Percentiles rank a stretch among this genome's conserved stretches.
phyloP scores from a whole-genome alignment of 129 eudicot species.

The Flaveria robusta region DNA sequence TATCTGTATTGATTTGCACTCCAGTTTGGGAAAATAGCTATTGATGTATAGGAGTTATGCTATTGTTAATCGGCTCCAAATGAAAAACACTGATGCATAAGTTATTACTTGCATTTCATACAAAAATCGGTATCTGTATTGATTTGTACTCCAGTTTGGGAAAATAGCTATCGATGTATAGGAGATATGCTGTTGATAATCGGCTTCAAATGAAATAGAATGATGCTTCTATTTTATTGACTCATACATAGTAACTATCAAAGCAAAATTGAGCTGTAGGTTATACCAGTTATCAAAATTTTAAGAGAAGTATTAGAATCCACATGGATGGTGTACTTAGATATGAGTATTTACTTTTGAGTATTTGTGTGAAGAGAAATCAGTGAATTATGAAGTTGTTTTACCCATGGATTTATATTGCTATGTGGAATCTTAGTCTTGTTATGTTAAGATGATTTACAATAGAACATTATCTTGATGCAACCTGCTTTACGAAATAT shows the following conservation, averaged over 20 bases:
- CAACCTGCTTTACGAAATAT: constrained; percentile 18
- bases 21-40: background rate
- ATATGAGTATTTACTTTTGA: background rate
- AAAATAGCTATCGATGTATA: background rate
- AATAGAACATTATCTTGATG: constrained; percentile 4
- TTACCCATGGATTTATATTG: background rate
- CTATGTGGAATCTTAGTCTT: constrained; percentile 9
- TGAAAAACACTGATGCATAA: constrained; percentile 8
- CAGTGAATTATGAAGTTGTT: constrained; percentile 5
- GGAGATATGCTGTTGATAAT: background rate
- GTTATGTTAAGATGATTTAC: background rate
- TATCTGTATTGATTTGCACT: background rate
- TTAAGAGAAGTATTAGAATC: constrained; percentile 4
- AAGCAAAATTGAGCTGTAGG: background rate
- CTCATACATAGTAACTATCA: background rate
- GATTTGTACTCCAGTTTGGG: background rate
- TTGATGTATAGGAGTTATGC: background rate
- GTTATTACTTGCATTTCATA: constrained; percentile 2
- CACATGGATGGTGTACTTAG: constrained; percentile 14
- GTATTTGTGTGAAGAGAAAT: background rate
- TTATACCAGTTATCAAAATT: background rate
- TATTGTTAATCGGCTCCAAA: background rate
- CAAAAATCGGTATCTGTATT: background rate
- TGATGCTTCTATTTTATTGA: background rate
- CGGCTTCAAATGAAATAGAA: constrained; percentile 2